Percentiles rank a stretch among this genome's conserved stretches.
phyloP scores from a whole-genome alignment of 73 alveolate genomes.

The Paramecium sexaurelia region DNA sequence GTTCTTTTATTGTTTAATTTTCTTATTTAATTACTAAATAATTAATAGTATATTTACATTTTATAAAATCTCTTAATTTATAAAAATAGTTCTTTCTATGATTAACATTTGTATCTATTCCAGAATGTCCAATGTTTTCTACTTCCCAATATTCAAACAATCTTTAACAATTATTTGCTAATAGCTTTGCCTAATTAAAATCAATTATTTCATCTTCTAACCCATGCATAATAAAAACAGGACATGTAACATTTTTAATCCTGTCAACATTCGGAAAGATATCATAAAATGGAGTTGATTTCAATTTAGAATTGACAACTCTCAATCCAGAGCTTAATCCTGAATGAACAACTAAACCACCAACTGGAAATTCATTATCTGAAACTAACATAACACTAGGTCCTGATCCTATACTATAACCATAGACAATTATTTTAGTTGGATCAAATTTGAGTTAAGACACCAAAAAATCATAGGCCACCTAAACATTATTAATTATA shows the following conservation, averaged over 20 bases:
- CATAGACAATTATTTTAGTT: conserved; percentile 41
- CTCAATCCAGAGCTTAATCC: conserved; percentile 61
- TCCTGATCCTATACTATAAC: conserved; percentile 62
- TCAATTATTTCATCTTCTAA: conserved; percentile 38
- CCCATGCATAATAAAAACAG: conserved; percentile 61
- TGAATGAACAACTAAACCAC: conserved; percentile 58
- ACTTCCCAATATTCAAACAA: conserved; percentile 47
- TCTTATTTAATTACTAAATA: background rate
- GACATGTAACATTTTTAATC: conserved; percentile 39
- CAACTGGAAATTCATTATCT: conserved; percentile 50
- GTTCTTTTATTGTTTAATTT: background rate
- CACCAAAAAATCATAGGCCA: conserved; percentile 68
- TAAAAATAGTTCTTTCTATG: conserved; percentile 60
- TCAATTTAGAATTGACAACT: background rate
- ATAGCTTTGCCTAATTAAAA: background rate
- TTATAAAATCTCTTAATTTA: conserved; percentile 27
- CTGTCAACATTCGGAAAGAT: conserved; percentile 51
- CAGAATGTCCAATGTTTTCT: conserved; percentile 67
- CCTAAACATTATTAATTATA: conserved; percentile 64
- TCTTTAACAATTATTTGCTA: conserved; percentile 29
- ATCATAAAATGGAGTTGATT: conserved; percentile 8
- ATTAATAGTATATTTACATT: background rate
- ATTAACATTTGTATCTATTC: conserved; percentile 56
- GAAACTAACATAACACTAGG: conserved; percentile 63
- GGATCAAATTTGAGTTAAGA: conserved; percentile 24